These are phyloP conservation scores for Pichia cephalocereana DNA, from an alignment of 805 yeast species.

Conservation along the genomic window DNA sequence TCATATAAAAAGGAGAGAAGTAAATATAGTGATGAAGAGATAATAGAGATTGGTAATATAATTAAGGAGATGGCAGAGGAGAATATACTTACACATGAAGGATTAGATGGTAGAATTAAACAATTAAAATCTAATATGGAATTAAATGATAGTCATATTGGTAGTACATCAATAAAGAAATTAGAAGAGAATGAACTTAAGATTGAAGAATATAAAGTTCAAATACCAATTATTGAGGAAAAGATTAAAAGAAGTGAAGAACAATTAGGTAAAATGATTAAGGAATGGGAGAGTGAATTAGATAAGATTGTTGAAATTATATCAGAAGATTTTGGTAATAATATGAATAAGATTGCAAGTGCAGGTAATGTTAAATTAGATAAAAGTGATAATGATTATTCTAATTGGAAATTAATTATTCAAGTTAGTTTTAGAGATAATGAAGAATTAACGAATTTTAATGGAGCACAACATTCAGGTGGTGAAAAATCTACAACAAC, in stretches of 20 bases:
- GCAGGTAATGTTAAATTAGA: conserved; percentile 70
- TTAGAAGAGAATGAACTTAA: conserved; percentile 32
- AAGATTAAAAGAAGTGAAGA: conserved; percentile 31
- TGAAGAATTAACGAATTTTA: conserved; percentile 60
- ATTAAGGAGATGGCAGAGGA: conserved; percentile 25
- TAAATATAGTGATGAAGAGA: conserved; percentile 31
- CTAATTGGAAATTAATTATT: conserved; percentile 79
- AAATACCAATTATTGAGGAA: conserved; percentile 29
- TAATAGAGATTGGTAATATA: conserved; percentile 32
- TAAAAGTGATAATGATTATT: conserved; percentile 40
- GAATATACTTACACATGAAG: conserved; percentile 27
- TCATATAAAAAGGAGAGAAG: conserved; percentile 28
- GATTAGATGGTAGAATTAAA: conserved; percentile 29
- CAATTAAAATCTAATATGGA: conserved; percentile 34
- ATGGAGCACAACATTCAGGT: conserved; percentile 90
- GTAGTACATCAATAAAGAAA: conserved; percentile 19
- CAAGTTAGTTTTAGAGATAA: conserved; percentile 77
- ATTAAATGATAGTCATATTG: conserved; percentile 19
- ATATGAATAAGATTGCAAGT: conserved; percentile 71
- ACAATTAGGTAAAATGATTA: conserved; percentile 4
- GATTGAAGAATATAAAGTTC: conserved; percentile 28
- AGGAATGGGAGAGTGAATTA: conserved; percentile 57
- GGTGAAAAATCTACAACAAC: conserved; percentile 97
- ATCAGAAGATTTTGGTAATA: conserved; percentile 53
- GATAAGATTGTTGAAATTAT: conserved; percentile 43